A percentile compares a stretch with the other conserved stretches of the same genome.
These are phyloP conservation scores for Nothophaeocryptopus gaeumannii DNA, from an alignment of 2,329 filamentous ascomycete genomes.

Conservation along the genomic window DNA sequence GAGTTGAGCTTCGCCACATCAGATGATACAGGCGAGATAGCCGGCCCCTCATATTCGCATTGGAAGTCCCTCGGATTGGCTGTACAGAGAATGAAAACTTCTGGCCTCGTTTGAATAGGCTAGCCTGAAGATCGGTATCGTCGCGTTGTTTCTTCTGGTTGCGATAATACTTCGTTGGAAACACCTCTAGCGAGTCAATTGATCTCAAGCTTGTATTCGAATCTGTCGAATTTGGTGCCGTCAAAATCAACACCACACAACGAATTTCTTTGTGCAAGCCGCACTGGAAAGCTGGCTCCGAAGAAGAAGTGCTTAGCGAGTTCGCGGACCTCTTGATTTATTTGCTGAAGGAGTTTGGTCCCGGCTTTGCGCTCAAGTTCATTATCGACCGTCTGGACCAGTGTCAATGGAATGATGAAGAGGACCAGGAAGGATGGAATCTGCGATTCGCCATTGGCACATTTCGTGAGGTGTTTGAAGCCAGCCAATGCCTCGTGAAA, in stretches of 20 bases:
- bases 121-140: not conserved
- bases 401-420: no score
- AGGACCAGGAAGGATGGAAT: no score
- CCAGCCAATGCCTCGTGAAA: no score
- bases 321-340: no score
- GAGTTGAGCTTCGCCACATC: not conserved
- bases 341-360: no score
- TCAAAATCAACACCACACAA: slow-evolving; percentile 8
- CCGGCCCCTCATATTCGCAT: slow-evolving; percentile 4
- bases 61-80: not conserved
- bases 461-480: no score
- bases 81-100: not conserved
- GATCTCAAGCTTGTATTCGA: slow-evolving; percentile 6
- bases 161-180: slow-evolving; percentile 2
- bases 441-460: no score
- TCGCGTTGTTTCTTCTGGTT: not conserved
- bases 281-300: no score
- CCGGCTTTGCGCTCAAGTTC: no score
- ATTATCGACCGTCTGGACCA: no score
- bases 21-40: not conserved
- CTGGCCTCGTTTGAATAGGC: not conserved
- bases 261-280: not conserved
- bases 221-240: slow-evolving; percentile 3
- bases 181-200: slow-evolving; percentile 6
- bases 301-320: no score